Conservation (phyloP, 2,329 filamentous ascomycete species). For the Stagonosporopsis rhizophila region DNA sequence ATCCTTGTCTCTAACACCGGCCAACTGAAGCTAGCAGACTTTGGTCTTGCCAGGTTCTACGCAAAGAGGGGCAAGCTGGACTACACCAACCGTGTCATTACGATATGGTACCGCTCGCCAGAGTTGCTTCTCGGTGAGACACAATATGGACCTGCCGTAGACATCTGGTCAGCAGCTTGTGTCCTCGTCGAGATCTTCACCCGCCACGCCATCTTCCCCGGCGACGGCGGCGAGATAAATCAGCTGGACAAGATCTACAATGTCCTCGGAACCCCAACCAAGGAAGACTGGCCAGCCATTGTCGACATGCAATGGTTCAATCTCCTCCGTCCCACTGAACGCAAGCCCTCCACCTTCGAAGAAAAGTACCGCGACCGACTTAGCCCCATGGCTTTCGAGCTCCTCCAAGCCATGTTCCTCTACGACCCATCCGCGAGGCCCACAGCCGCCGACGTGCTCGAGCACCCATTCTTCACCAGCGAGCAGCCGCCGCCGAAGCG, state of each 20-base stretch:
- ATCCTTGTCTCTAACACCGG: constrained; percentile 92
- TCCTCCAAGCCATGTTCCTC: constrained; percentile 83
- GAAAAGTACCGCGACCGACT: constrained; percentile 82
- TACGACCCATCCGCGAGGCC: constrained; percentile 88
- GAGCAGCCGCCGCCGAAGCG: constrained; percentile 81
- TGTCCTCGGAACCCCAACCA: constrained; percentile 85
- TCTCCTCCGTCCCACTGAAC: constrained; percentile 79
- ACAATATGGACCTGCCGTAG: constrained; percentile 97
- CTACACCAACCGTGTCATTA: constrained; percentile 98
- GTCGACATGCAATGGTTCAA: constrained; percentile 98
- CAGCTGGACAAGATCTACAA: constrained; percentile 98
- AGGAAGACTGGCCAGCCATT: constrained; percentile 84
- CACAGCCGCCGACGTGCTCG: constrained; percentile 80
- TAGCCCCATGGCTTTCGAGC: constrained; percentile 80
- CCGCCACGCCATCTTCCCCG: constrained; percentile 89
- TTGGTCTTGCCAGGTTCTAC: constrained; percentile 95
- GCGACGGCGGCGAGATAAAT: constrained; percentile 92
- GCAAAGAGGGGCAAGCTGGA: constrained; percentile 90
- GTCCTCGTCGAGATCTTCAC: constrained; percentile 98
- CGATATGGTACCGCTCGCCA: constrained; percentile 97
- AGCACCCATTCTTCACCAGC: constrained; percentile 84
- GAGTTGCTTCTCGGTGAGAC: constrained; percentile 89
- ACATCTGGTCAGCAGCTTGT: constrained; percentile 97
- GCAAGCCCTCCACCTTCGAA: constrained; percentile 76
- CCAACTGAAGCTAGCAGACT: constrained; percentile 91